phyloP scores from a whole-genome alignment of 2,329 filamentous ascomycete genomes.

The Ophiostoma tasmaniense region DNA sequence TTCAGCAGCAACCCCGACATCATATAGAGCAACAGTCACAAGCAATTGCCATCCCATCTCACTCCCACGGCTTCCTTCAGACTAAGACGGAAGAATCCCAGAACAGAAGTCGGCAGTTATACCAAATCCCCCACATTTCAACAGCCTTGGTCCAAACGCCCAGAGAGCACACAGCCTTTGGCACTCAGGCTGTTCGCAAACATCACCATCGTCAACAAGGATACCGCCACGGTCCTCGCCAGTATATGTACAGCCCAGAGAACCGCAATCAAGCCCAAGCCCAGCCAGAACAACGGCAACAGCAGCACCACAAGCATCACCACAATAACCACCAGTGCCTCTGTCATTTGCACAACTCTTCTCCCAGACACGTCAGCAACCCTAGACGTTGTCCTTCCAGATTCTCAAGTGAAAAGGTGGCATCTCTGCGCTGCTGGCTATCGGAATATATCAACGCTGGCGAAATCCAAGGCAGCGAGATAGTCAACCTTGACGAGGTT shows the following conservation, averaged over 20 bases:
- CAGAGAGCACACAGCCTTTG: not conserved
- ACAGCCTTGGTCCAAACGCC: not conserved
- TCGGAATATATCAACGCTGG: not conserved
- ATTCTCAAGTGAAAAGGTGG: not conserved
- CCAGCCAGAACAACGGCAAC: not conserved
- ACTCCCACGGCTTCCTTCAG: not conserved
- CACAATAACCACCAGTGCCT: not conserved
- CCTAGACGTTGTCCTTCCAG: not conserved
- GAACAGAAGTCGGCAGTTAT: not conserved
- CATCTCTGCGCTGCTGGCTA: not conserved
- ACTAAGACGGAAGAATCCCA: not conserved
- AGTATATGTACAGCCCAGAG: not conserved
- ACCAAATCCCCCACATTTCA: not conserved
- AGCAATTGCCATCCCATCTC: not conserved
- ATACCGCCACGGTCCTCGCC: not conserved
- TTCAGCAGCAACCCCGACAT: not conserved
- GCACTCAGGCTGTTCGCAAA: not conserved
- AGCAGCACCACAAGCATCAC: not conserved
- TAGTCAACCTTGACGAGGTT: not conserved
- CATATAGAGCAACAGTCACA: not conserved
- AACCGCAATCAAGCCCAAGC: not conserved
- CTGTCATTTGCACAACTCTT: not conserved
- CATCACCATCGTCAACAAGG: not conserved
- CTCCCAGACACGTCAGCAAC: not conserved
- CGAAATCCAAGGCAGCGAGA: not conserved